Percentiles rank a stretch among this genome's conserved stretches.
Conservation (phyloP, 2,329 filamentous ascomycete genomes). For the Colletotrichum falcatum region DNA sequence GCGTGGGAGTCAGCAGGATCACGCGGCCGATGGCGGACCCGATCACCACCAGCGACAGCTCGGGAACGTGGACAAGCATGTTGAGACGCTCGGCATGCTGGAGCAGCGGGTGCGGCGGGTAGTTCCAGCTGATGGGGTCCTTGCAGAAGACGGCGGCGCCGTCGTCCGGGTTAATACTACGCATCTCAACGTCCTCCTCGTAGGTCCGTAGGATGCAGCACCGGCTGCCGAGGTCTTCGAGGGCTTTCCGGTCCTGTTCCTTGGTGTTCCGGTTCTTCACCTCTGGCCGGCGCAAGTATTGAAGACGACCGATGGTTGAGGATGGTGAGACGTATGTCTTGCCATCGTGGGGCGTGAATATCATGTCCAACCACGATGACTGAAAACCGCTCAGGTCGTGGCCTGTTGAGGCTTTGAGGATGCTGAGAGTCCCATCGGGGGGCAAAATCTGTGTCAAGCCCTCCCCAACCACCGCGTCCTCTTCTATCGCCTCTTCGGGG, state of each 20-base stretch:
- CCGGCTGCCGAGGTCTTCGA: constrained; percentile 41
- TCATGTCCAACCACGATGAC: constrained; percentile 47
- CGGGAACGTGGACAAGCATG: constrained; percentile 73
- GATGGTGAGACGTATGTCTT: constrained; percentile 29
- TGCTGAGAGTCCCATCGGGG: constrained; percentile 13
- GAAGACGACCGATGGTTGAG: constrained; percentile 6
- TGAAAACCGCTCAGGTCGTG: constrained; percentile 10
- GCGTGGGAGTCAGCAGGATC: constrained; percentile 69
- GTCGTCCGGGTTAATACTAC: constrained; percentile 44
- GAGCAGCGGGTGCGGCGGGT: constrained; percentile 40
- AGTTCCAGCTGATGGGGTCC: constrained; percentile 45
- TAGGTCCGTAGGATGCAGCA: constrained; percentile 61
- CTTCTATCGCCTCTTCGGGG: constrained; percentile 19
- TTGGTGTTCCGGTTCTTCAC: constrained; percentile 22
- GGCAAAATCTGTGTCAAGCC: constrained; percentile 14
- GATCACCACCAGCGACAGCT: constrained; percentile 76
- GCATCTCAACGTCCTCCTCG: constrained; percentile 61
- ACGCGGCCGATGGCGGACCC: constrained; percentile 76
- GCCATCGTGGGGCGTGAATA: constrained; percentile 52
- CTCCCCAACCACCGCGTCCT: neutral
- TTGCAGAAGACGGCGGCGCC: constrained; percentile 49
- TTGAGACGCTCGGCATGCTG: constrained; percentile 57
- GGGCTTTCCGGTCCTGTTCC: constrained; percentile 16
- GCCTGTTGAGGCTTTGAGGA: neutral
- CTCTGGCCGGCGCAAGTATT: constrained; percentile 28